Base-by-base conservation (phyloP, 2,329 filamentous ascomycete genomes). In the Macrophomina phaseolina region DNA sequence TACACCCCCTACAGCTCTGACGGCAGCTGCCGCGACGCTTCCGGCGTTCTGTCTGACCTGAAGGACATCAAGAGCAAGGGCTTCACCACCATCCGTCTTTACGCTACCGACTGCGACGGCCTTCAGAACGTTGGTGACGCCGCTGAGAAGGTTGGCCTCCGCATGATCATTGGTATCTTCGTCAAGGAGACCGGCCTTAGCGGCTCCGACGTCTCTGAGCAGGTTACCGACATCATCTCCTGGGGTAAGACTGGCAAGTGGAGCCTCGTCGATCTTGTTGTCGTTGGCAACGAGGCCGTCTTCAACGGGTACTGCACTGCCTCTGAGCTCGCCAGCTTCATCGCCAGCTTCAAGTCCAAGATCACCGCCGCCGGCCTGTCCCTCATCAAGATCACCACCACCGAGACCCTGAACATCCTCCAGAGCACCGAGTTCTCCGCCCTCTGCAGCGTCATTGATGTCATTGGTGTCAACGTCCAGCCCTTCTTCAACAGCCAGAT, bases 261-360 rank as follows among this genome's bases (percentile, higher is more conserved):
- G 89, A 84, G 87, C 67, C 78, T 91, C 60, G 90, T 97, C 71
- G 87, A 91, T 76, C 87, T 97, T 73, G 84, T 97, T 70, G 90
- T 95, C 38, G 87, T 97, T 71, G 94, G 93, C 81, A 98, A 98
- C 85, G 94, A 98, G 86, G 90, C 91, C 72, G 82, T 97, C 78
- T 91, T 92, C 85, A 89, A 91, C 82, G 86, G 86, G 69, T 89
- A 86, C 85, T 88, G 86, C 82, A 81, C 85, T 65, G 86, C 90
- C 42, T 63, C 74, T 38, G 81, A 90, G 74, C 90, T 98, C 65
- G 88, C 85, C 69, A 73, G 77, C 51, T 93, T 97, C 80, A 90
- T 98, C 81, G 76, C 77, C 71, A 82, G 86, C 69, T 86, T 88
- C 84, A 90, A 90, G 83, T 68, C 80, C 67, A 79, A 86, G 75